These are phyloP conservation scores for Lipomyces starkeyi DNA, from an alignment of 805 yeast species.

Conservation along the genomic window DNA sequence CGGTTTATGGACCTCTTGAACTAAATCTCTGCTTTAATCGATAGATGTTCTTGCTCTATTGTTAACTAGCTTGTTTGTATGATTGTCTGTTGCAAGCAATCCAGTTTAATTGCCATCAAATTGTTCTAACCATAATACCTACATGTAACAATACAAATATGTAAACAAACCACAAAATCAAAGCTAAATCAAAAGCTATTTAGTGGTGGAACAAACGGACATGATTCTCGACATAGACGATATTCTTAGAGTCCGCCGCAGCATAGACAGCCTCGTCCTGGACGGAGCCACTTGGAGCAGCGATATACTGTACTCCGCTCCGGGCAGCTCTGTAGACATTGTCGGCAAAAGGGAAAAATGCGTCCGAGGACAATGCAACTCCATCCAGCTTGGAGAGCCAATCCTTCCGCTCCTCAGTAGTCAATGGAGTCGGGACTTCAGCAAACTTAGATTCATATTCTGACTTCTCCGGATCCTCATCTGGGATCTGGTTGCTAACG, in stretches of 20 bases:
- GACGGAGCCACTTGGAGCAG: conserved; percentile 97
- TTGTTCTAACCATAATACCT: conserved; percentile 1
- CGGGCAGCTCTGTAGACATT: conserved; percentile 96
- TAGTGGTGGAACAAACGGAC: conserved; percentile 98
- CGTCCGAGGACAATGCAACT: conserved; percentile 95
- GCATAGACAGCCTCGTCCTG: conserved; percentile 95
- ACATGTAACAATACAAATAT: background rate
- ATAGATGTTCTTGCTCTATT: background rate
- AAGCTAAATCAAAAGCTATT: conserved; percentile 23
- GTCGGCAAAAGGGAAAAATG: conserved; percentile 99
- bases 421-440: conserved; percentile 80
- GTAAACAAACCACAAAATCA: background rate
- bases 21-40: background rate
- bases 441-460: conserved; percentile 92
- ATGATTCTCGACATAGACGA: conserved; percentile 96
- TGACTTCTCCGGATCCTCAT: conserved; percentile 86
- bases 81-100: background rate
- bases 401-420: conserved; percentile 80
- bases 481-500: conserved; percentile 91
- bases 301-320: conserved; percentile 94
- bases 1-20: background rate
- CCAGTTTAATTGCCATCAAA: background rate
- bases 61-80: background rate
- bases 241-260: conserved; percentile 89
- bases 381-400: conserved; percentile 82